phyloP scores from a whole-genome alignment of 2,329 filamentous ascomycete genomes.

The Cladosporium sp. region DNA sequence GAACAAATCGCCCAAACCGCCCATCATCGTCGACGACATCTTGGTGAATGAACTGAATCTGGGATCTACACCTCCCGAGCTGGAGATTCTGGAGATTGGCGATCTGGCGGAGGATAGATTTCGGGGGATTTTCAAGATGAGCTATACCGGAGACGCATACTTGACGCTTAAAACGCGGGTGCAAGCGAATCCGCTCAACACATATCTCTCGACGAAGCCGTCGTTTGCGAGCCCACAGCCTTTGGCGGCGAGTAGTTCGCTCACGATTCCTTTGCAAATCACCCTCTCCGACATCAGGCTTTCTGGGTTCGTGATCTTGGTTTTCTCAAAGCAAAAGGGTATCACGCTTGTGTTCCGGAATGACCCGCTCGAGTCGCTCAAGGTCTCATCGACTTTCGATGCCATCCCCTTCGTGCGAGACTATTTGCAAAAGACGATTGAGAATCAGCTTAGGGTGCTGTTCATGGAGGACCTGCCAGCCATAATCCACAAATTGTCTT shows the following conservation, averaged over 20 bases:
- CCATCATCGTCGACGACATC: slow-evolving; percentile 99
- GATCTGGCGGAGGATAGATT: slow-evolving; percentile 97
- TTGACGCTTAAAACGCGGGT: slow-evolving; percentile 93
- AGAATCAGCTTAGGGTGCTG: slow-evolving; percentile 82
- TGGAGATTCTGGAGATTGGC: slow-evolving; percentile 97
- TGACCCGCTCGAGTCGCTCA: slow-evolving; percentile 94
- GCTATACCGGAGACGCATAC: slow-evolving; percentile 91
- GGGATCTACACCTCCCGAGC: slow-evolving; percentile 85
- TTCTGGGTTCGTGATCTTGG: slow-evolving; percentile 94
- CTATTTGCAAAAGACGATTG: slow-evolving; percentile 93
- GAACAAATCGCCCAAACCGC: slow-evolving; percentile 96
- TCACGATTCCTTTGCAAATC: slow-evolving; percentile 97
- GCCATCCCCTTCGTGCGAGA: slow-evolving; percentile 98
- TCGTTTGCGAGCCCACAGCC: slow-evolving; percentile 90
- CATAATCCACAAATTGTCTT: slow-evolving; percentile 88
- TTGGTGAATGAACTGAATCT: slow-evolving; percentile 97
- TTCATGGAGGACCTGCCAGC: slow-evolving; percentile 98
- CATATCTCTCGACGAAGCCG: slow-evolving; percentile 87
- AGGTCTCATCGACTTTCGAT: slow-evolving; percentile 98
- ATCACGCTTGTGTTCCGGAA: slow-evolving; percentile 96
- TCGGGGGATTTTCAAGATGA: slow-evolving; percentile 99
- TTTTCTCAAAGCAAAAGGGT: slow-evolving; percentile 96
- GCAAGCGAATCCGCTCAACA: slow-evolving; percentile 96
- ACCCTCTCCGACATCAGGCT: slow-evolving; percentile 93
- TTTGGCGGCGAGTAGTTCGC: slow-evolving; percentile 80